Base-by-base conservation (phyloP, 345 rosid species). In the Brassica incana region DNA sequence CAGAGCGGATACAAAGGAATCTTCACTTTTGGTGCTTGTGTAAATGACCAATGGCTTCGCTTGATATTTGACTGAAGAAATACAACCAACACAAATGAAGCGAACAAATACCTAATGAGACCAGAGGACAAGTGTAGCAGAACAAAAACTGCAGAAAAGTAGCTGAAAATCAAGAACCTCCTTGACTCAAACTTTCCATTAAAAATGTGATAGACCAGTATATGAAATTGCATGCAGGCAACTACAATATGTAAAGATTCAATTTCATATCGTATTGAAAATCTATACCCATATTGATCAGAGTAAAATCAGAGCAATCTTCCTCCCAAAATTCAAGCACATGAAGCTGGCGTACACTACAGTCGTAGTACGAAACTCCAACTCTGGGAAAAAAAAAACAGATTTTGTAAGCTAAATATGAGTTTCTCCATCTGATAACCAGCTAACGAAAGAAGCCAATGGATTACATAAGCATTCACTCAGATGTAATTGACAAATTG, bases 251-350 rank as follows among this genome's bases (percentile, higher is more conserved):
- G 59, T 48, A 71, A 40, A 59, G 36, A 74, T 38, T 54, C 61
- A 48, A 29, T 43, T 74, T 62, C 12, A 16, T 62, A 58, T 62
- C 68, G 68, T 71, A 66, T 18, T 60, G 52, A 65, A 58, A 78
- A 62, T 6, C 8, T 48, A 50, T 88, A 94, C 98, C 95, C 52
- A 95, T 85, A 83, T 93, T 96, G 78, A 95, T 85, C 76, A 90
- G 66, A 40, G 92, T 92, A 72, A 92, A 91, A 43, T 86, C 91
- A 43, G 88, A 82, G 79, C 84, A 85, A 78, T 88, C 88, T 81
- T 91, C 99, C 81, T 95, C 99, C 98, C 97, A 95, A 80, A 85
- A 83, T 88, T 95, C 99, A 80, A 93, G 87, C 76, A 92, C 96
- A 80, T 93, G 85, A 80, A 95, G 97, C 84, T 93, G 93, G 77